phyloP scores from a whole-genome alignment of 306 rosid species.

The Sechiopsis laciniata region DNA sequence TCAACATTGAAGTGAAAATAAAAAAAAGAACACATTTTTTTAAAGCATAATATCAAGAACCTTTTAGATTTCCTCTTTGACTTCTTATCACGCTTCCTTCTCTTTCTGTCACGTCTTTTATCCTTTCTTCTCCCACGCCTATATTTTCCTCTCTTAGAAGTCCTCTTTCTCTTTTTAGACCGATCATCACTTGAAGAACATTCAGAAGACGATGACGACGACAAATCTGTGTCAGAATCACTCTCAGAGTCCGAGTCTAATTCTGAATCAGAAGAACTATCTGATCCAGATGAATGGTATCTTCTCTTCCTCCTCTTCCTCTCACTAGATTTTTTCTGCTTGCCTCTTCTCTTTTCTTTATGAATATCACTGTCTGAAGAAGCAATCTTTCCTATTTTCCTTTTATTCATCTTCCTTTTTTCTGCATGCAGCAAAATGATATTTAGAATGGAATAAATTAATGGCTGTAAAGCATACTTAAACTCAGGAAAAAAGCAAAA shows the following conservation, averaged over 20 bases:
- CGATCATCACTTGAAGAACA: constrained; percentile 83
- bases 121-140: constrained; percentile 62
- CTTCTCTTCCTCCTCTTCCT: constrained; percentile 59
- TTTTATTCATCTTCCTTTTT: constrained; percentile 44
- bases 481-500: neutral
- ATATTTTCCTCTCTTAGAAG: constrained; percentile 60
- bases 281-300: constrained; percentile 61
- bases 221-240: constrained; percentile 64
- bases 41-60: constrained; percentile 28
- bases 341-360: constrained; percentile 49
- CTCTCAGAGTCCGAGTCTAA: constrained; percentile 65
- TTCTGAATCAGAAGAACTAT: constrained; percentile 75
- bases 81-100: constrained; percentile 53
- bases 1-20: neutral
- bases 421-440: constrained; percentile 33
- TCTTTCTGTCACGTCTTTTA: constrained; percentile 55
- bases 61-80: constrained; percentile 67
- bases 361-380: constrained; percentile 50
- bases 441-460: neutral
- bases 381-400: constrained; percentile 41
- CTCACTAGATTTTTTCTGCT: constrained; percentile 61
- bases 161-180: constrained; percentile 71
- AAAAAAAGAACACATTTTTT: neutral
- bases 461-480: neutral
- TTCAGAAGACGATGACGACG: constrained; percentile 54